Conservation (phyloP, 305 asterid genomes). For the Fraxinus greggii region DNA sequence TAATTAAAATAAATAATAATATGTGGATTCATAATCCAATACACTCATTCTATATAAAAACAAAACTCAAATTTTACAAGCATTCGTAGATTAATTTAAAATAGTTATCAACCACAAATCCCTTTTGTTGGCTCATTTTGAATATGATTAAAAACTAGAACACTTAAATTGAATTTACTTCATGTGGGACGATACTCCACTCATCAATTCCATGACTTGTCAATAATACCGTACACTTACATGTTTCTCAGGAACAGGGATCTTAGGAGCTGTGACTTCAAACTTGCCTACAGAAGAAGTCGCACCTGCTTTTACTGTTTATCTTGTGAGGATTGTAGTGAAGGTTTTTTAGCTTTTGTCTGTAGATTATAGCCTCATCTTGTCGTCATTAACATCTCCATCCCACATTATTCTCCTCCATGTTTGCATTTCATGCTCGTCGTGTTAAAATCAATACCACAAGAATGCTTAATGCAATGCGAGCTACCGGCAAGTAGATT, state of each 20-base stretch:
- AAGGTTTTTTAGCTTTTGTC: conserved; percentile 8
- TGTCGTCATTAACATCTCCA: not conserved
- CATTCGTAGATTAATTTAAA: too few relatives aligned
- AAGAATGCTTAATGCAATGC: not conserved
- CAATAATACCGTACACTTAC: too few relatives aligned
- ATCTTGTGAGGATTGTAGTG: not conserved
- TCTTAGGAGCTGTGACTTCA: conserved; percentile 69
- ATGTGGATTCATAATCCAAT: too few relatives aligned
- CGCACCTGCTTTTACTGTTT: not conserved
- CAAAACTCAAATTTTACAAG: too few relatives aligned
- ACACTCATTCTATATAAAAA: too few relatives aligned
- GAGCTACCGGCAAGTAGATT: not conserved
- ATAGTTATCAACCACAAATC: too few relatives aligned
- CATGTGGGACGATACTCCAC: too few relatives aligned
- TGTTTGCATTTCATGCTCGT: not conserved
- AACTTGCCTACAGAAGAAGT: conserved; percentile 56
- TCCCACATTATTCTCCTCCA: not conserved
- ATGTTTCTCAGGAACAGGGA: conserved; percentile 29
- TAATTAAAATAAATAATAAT: too few relatives aligned
- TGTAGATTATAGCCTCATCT: not conserved
- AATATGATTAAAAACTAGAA: too few relatives aligned
- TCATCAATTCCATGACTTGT: too few relatives aligned
- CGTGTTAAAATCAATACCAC: not conserved
- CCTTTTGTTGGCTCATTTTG: too few relatives aligned
- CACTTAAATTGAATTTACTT: too few relatives aligned